These are phyloP conservation scores for Mycena alexandri DNA, from an alignment of 768 basidiomycete genomes.

Conservation along the genomic window DNA sequence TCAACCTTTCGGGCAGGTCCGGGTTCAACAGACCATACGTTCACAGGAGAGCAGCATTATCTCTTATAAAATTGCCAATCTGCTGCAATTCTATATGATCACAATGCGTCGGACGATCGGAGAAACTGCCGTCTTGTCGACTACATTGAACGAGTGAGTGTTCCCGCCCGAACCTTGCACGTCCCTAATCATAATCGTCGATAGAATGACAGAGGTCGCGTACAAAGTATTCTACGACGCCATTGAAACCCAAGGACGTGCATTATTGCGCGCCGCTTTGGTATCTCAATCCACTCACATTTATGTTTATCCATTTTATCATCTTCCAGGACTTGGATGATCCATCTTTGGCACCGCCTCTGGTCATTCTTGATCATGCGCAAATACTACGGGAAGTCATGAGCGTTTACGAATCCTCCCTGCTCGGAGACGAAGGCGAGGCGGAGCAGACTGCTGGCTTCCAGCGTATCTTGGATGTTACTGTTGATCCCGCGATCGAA, in stretches of 20 bases:
- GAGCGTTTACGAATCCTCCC: slow-evolving; percentile 88
- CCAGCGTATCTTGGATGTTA: slow-evolving; percentile 81
- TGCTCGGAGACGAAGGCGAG: slow-evolving; percentile 74
- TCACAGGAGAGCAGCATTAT: slow-evolving; percentile 95
- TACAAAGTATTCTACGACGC: slow-evolving; percentile 91
- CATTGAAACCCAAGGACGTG: slow-evolving; percentile 86
- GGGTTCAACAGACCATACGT: slow-evolving; percentile 93
- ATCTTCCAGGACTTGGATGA: slow-evolving; percentile 75
- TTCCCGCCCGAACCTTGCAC: not conserved
- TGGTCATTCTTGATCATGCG: slow-evolving; percentile 83
- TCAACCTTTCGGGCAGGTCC: slow-evolving; percentile 60
- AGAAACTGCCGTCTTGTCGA: slow-evolving; percentile 80
- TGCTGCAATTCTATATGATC: slow-evolving; percentile 94
- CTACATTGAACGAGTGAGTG: slow-evolving; percentile 82
- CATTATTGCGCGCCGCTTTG: slow-evolving; percentile 64
- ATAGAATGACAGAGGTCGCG: slow-evolving; percentile 83
- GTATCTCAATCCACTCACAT: slow-evolving; percentile 51
- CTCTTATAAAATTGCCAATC: slow-evolving; percentile 92
- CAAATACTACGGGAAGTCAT: slow-evolving; percentile 91
- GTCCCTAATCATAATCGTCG: not conserved
- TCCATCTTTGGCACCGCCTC: slow-evolving; percentile 77
- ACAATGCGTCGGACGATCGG: slow-evolving; percentile 96
- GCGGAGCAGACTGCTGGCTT: slow-evolving; percentile 62
- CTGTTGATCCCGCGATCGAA: slow-evolving; percentile 86
- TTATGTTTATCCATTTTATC: slow-evolving; percentile 40